A percentile compares a stretch with the other conserved stretches of the same genome.
Conservation (phyloP, 2,329 filamentous ascomycete species). For the Aureobasidium sp. region DNA sequence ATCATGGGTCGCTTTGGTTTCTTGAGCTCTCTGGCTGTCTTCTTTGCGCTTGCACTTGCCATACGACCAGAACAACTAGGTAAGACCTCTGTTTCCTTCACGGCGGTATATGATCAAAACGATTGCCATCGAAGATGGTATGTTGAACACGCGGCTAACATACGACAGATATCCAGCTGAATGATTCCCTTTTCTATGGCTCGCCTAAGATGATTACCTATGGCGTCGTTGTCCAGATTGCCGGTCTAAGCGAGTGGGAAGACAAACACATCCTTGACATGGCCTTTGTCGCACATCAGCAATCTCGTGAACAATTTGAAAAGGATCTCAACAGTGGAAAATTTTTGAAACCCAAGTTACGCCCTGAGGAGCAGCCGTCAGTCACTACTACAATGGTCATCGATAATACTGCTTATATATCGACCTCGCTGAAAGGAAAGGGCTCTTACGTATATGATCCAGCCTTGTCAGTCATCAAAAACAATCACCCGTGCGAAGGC, state of each 20-base stretch:
- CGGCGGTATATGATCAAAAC: no score
- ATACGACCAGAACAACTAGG: background rate
- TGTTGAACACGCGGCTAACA: background rate
- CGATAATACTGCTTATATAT: background rate
- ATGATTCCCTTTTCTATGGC: background rate
- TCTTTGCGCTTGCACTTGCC: background rate
- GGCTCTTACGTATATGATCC: background rate
- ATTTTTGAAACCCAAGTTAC: background rate
- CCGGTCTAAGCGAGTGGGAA: background rate
- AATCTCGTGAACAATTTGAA: background rate
- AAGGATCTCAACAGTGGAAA: background rate
- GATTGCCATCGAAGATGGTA: no score
- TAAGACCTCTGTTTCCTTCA: background rate
- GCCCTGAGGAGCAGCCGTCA: background rate
- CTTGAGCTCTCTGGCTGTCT: no score
- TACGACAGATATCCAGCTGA: background rate
- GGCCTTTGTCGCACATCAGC: background rate
- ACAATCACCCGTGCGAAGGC: background rate
- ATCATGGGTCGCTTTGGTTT: no score
- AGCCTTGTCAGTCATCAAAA: background rate
- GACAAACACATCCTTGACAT: background rate
- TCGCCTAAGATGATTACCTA: background rate
- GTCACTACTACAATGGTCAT: background rate
- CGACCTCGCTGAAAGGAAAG: background rate
- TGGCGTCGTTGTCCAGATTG: background rate